A percentile compares a stretch with the other conserved stretches of the same genome.
phyloP scores from a whole-genome alignment of 352 stramenopile species.

The Pythium chondricola region DNA sequence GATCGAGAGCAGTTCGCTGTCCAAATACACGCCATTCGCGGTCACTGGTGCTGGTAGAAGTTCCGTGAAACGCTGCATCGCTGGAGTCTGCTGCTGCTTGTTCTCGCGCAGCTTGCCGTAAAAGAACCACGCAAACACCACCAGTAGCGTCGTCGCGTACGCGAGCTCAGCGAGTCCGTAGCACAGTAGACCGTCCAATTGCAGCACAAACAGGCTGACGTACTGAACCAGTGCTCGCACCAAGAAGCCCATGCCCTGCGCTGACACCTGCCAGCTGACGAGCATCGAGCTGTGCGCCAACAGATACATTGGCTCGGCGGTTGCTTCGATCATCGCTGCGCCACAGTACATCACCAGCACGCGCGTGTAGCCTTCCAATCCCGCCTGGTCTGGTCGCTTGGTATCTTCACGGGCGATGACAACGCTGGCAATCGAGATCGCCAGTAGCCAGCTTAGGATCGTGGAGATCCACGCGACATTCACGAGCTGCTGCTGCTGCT shows the following conservation, averaged over 20 bases:
- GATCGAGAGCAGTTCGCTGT: conserved; percentile 52
- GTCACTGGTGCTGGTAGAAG: conserved; percentile 31
- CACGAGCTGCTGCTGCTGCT: conserved; percentile 49
- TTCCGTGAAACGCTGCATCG: conserved; percentile 41
- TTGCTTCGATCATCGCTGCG: conserved; percentile 70
- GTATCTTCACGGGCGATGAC: conserved; percentile 7
- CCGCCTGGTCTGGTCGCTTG: background rate
- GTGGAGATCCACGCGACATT: conserved; percentile 79
- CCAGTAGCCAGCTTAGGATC: conserved; percentile 45
- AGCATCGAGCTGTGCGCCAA: conserved; percentile 69
- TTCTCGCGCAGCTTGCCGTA: conserved; percentile 31
- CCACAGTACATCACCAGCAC: conserved; percentile 72
- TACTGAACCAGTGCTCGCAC: conserved; percentile 65
- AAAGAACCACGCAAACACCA: conserved; percentile 56
- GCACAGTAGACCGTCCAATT: conserved; percentile 50
- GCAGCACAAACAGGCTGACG: conserved; percentile 49
- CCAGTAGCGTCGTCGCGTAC: conserved; percentile 55
- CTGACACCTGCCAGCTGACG: conserved; percentile 78
- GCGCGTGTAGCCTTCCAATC: conserved; percentile 35
- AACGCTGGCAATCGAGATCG: conserved; percentile 24
- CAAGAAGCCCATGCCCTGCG: conserved; percentile 71
- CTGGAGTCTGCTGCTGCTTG: conserved; percentile 18
- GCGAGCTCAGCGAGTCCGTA: conserved; percentile 75
- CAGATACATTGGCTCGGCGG: conserved; percentile 80
- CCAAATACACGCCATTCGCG: conserved; percentile 18